These are phyloP conservation scores for Neoarthrinium moseri DNA, from an alignment of 2,329 filamentous ascomycete genomes.

Conservation along the genomic window DNA sequence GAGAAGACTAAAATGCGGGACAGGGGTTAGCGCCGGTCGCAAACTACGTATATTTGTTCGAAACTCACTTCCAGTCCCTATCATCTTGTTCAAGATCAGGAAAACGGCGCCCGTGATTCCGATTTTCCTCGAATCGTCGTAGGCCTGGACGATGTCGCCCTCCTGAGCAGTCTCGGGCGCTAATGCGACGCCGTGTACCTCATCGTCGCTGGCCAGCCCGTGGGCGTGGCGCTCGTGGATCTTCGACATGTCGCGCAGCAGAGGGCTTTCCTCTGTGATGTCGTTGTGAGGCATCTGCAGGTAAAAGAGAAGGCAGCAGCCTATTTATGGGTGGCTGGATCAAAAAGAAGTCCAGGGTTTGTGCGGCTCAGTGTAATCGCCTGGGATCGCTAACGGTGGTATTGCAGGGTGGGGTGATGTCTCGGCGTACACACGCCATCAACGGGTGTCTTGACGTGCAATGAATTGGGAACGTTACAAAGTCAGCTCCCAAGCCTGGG, in stretches of 20 bases:
- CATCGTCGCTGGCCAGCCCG: not conserved
- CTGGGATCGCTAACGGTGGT: too few species aligned
- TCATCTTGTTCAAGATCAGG: constrained; percentile 58
- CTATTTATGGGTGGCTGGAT: too few species aligned
- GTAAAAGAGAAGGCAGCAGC: too few species aligned
- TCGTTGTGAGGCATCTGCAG: too few species aligned
- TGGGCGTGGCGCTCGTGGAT: not conserved
- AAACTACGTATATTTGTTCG: too few species aligned
- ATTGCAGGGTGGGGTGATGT: too few species aligned
- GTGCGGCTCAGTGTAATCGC: too few species aligned
- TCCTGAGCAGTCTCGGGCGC: constrained; percentile 12
- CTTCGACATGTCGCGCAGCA: constrained; percentile 6
- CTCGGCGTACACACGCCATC: too few species aligned
- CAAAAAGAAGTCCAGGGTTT: too few species aligned
- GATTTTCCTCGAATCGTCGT: constrained; percentile 41
- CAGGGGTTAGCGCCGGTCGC: not conserved
- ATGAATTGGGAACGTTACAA: too few species aligned
- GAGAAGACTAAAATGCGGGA: constrained; percentile 44
- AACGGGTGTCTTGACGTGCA: too few species aligned
- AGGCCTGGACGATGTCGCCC: constrained; percentile 22
- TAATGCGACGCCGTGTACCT: not conserved
- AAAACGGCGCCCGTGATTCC: constrained; percentile 53
- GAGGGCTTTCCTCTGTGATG: not conserved
- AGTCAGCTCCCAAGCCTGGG: too few species aligned
- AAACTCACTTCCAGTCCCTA: constrained; percentile 53